Evolutionary conservation across 1,284 basidiomycete genomes (phyloP).

Genomic region (Puccinia coronata): DNA sequence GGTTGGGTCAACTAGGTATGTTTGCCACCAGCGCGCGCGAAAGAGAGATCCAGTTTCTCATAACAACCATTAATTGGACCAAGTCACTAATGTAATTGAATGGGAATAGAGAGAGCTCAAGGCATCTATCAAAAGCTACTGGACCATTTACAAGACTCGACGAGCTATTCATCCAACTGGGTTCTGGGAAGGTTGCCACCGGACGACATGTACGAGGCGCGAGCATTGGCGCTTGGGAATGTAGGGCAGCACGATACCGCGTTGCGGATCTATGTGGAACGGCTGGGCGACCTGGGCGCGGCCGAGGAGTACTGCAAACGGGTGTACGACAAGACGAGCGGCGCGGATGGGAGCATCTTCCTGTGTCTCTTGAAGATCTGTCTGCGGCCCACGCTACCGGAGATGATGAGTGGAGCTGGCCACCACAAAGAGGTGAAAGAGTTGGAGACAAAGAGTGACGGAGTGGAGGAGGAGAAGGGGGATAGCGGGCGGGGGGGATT

Average conservation of each 20-base stretch:
- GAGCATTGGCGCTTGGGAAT: slow-evolving; percentile 83
- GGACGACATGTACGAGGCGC: slow-evolving; percentile 80
- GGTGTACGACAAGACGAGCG: slow-evolving; percentile 64
- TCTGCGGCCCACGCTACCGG: slow-evolving; percentile 66
- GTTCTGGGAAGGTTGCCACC: slow-evolving; percentile 74
- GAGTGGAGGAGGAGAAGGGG: neutral
- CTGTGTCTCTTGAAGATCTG: slow-evolving; percentile 83
- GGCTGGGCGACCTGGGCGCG: slow-evolving; percentile 74
- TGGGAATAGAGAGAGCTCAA: slow-evolving; percentile 31
- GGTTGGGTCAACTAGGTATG: slow-evolving; percentile 67
- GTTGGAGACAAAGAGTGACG: no score
- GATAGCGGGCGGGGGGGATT: neutral
- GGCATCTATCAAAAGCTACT: slow-evolving; percentile 71
- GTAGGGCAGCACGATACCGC: slow-evolving; percentile 89
- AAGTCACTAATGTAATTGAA: neutral
- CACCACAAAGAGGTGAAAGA: neutral
- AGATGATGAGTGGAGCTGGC: neutral
- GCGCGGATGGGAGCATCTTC: slow-evolving; percentile 68
- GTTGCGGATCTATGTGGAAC: slow-evolving; percentile 86
- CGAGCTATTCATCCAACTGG: slow-evolving; percentile 74
- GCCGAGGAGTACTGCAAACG: slow-evolving; percentile 93
- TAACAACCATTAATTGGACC: slow-evolving; percentile 6
- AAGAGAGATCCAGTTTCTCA: neutral
- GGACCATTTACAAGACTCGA: slow-evolving; percentile 72
- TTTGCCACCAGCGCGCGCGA: slow-evolving; percentile 34